Evolutionary conservation across 2,329 filamentous ascomycete genomes (phyloP).

Genomic region (Phialophora chinensis): DNA sequence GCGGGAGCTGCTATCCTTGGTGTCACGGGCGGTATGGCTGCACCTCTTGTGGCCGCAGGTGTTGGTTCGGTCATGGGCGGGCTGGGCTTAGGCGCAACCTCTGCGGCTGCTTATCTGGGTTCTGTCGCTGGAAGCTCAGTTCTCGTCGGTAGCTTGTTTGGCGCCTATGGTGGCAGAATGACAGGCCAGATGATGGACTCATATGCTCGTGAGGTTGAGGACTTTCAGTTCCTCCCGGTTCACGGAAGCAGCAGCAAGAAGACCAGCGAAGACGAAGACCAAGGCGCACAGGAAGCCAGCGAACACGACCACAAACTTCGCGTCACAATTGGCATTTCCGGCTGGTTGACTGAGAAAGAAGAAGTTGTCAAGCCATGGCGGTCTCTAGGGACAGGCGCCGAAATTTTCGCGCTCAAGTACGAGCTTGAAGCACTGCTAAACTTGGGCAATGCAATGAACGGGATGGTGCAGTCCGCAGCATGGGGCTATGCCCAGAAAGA

Average conservation of each 20-base stretch:
- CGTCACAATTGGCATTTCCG: slow-evolving; percentile 81
- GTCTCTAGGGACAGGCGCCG: slow-evolving; percentile 72
- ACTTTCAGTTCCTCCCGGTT: slow-evolving; percentile 84
- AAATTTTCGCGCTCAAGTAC: slow-evolving; percentile 84
- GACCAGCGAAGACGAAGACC: slow-evolving; percentile 51
- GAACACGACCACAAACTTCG: slow-evolving; percentile 68
- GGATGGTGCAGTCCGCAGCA: slow-evolving; percentile 77
- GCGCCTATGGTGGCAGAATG: slow-evolving; percentile 86
- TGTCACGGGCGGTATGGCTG: slow-evolving; percentile 78
- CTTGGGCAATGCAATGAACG: slow-evolving; percentile 77
- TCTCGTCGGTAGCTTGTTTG: slow-evolving; percentile 83
- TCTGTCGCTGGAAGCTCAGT: slow-evolving; percentile 79
- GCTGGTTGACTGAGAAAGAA: slow-evolving; percentile 76
- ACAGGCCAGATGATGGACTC: slow-evolving; percentile 84
- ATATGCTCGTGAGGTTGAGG: slow-evolving; percentile 84
- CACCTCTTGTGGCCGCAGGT: slow-evolving; percentile 76
- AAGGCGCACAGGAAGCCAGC: slow-evolving; percentile 50
- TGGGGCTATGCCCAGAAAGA: slow-evolving; percentile 78
- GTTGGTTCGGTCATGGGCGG: slow-evolving; percentile 81
- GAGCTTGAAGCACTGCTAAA: slow-evolving; percentile 79
- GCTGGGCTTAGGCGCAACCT: slow-evolving; percentile 73
- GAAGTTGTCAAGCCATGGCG: slow-evolving; percentile 81
- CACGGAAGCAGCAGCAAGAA: slow-evolving; percentile 56
- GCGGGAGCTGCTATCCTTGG: slow-evolving; percentile 87
- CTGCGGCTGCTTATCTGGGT: slow-evolving; percentile 79